Percentiles rank a stretch among this genome's conserved stretches.
Evolutionary conservation across 176 grass and related monocot species (phyloP).

Genomic region (Luzula sylvatica): DNA sequence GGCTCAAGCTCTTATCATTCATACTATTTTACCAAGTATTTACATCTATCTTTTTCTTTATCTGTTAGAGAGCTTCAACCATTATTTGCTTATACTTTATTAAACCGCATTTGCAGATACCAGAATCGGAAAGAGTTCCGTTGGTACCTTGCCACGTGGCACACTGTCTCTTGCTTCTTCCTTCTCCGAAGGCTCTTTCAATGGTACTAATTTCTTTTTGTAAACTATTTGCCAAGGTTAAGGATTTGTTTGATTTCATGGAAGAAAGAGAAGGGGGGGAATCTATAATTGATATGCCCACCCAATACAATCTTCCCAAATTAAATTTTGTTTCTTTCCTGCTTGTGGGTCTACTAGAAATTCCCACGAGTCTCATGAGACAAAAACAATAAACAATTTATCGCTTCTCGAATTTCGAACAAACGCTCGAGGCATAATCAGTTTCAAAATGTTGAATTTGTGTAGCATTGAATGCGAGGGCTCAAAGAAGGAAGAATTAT

Average conservation of each 20-base stretch:
- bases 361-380: conserved; percentile 11
- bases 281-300: conserved; percentile 23
- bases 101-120: neutral
- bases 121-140: neutral
- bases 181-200: conserved; percentile 23
- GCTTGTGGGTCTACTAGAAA: conserved; percentile 9
- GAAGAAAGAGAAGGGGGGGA: conserved; percentile 9
- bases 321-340: conserved; percentile 19
- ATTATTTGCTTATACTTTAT: neutral
- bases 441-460: neutral
- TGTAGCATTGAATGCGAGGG: conserved; percentile 26
- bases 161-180: conserved; percentile 20
- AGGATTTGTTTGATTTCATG: neutral
- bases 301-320: conserved; percentile 23
- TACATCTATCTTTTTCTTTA: conserved; percentile 4
- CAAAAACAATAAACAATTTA: too few relatives aligned
- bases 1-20: conserved; percentile 15
- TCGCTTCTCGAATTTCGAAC: too few relatives aligned
- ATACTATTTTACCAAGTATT: conserved; percentile 1
- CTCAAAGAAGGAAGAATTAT: conserved; percentile 23
- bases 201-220: conserved; percentile 3
- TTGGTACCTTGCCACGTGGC: neutral
- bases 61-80: neutral
- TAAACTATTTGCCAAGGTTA: neutral
- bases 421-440: too few relatives aligned